These are phyloP conservation scores for Lecanosticta acicola DNA, from an alignment of 2,329 filamentous ascomycete genomes.

Conservation along the genomic window DNA sequence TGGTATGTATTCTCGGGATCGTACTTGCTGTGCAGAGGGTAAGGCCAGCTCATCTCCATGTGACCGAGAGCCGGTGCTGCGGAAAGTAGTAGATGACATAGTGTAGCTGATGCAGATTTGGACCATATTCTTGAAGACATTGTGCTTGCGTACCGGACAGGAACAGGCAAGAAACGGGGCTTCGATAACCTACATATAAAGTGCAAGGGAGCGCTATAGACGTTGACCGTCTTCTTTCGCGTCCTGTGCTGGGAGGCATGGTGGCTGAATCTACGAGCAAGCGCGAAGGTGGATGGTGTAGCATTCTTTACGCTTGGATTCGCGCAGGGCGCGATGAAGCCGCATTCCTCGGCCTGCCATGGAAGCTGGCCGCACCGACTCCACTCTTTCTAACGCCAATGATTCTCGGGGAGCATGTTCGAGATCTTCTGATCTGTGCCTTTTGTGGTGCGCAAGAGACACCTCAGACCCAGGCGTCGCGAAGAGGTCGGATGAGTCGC, in stretches of 20 bases:
- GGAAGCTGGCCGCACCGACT: too few species aligned
- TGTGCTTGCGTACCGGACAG: conserved; percentile 4
- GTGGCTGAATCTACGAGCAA: conserved; percentile 8
- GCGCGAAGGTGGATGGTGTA: conserved; percentile 7
- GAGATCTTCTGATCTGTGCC: too few species aligned
- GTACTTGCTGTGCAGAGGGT: conserved; percentile 48
- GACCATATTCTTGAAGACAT: conserved; percentile 14
- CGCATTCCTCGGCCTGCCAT: conserved; percentile 14
- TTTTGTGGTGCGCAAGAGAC: too few species aligned
- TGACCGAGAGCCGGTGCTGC: conserved; percentile 33
- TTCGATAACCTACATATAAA: conserved; percentile 11
- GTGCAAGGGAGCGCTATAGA: background rate
- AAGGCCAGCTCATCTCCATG: conserved; percentile 53
- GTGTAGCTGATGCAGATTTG: conserved; percentile 2
- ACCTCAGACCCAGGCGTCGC: too few species aligned
- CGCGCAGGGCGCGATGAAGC: conserved; percentile 3
- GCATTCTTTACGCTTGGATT: conserved; percentile 14
- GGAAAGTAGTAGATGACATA: conserved; percentile 11
- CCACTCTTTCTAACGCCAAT: too few species aligned
- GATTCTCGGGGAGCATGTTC: too few species aligned
- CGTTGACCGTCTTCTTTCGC: conserved; percentile 10
- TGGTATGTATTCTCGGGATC: conserved; percentile 43
- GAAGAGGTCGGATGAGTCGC: too few species aligned
- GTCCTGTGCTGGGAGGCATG: conserved; percentile 3
- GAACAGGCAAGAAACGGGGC: background rate